Conservation (phyloP, 1,284 basidiomycete genomes). For the Microbotryum scabiosae region DNA sequence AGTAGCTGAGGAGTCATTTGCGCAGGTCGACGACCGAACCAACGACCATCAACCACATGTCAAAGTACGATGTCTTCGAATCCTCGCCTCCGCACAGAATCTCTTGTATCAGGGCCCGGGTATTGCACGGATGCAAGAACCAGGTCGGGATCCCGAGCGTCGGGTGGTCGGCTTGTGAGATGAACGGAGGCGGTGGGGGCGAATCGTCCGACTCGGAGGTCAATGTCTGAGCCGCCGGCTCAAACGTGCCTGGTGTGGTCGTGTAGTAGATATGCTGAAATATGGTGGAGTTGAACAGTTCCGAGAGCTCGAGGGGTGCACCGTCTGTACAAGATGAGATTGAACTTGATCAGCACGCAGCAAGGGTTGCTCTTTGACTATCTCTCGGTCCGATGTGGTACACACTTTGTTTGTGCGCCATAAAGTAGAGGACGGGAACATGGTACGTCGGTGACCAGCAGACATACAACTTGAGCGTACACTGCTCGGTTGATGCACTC, state of each 20-base stretch:
- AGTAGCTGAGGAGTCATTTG: background rate
- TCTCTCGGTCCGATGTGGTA: conserved; percentile 47
- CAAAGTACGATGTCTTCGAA: conserved; percentile 49
- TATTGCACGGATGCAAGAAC: conserved; percentile 77
- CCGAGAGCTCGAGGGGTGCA: conserved; percentile 50
- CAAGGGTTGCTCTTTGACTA: background rate
- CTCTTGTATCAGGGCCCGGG: conserved; percentile 55
- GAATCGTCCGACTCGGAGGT: background rate
- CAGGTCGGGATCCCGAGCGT: conserved; percentile 60
- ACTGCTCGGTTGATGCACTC: background rate
- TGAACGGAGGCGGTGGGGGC: conserved; percentile 48
- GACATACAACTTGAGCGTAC: conserved; percentile 50
- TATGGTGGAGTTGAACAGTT: conserved; percentile 52
- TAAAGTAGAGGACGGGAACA: conserved; percentile 71
- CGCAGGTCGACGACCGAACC: conserved; percentile 52
- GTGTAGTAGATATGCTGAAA: conserved; percentile 46
- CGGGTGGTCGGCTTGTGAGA: conserved; percentile 76
- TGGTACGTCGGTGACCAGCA: conserved; percentile 63
- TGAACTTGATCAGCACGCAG: background rate
- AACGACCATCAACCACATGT: conserved; percentile 65
- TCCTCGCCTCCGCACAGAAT: conserved; percentile 40
- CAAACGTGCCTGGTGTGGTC: conserved; percentile 30
- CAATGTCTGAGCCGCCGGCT: conserved; percentile 41
- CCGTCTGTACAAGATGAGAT: conserved; percentile 48
- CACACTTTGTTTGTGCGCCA: conserved; percentile 47